Evolutionary conservation across 1,139 yeast genomes (phyloP), one percentile per base, ranked within the genome.

Genomic region (Kodamaea derodonti): DNA sequence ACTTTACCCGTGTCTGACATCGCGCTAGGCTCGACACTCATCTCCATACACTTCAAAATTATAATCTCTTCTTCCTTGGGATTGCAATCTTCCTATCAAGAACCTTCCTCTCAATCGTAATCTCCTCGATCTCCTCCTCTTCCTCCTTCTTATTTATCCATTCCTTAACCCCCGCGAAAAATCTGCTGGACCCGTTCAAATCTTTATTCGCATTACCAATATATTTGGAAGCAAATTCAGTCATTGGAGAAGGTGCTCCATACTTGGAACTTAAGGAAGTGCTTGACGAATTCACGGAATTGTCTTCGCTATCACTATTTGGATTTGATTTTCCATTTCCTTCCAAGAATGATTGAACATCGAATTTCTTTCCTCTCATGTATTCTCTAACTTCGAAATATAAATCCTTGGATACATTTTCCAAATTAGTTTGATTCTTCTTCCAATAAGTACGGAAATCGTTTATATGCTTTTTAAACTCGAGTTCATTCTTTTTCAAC

Each of bases 401-500:
- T 38, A 87, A 65, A 57, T 87, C 96, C 51, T 80, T 78, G 12
- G 95, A 82, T 6, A 83, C 84, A 47, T 77, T 79, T 56, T 84
- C 85, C 47, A 85, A 62, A 51, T 79, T 80, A 37, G 69, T 72
- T 47, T 76, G 82, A 49, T 84, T 80, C 56, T 78, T 84, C 61
- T 81, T 78, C 76, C 95, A 85, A 54, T 86, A 82, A 9, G 80
- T 77, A 48, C 97, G 73, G 64, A 92, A 90, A 48, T 88, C 96
- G 43, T 69, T 77, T 41, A 92, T 83, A 53, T 90, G 96, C 49
- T 90, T 85, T 59, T 86, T 87, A 61, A 92, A 76, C 47, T 92
- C 98, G 47, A 92, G 72, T 63, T 92, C 98, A 60, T 92, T 92
- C 64, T 92, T 92, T 65, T 92, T 92, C 51, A 92, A 71, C 97